Evolutionary conservation across 1,139 yeast species (phyloP), one percentile per base, ranked within the genome.

Genomic region (Blastobotrys indianensis): DNA sequence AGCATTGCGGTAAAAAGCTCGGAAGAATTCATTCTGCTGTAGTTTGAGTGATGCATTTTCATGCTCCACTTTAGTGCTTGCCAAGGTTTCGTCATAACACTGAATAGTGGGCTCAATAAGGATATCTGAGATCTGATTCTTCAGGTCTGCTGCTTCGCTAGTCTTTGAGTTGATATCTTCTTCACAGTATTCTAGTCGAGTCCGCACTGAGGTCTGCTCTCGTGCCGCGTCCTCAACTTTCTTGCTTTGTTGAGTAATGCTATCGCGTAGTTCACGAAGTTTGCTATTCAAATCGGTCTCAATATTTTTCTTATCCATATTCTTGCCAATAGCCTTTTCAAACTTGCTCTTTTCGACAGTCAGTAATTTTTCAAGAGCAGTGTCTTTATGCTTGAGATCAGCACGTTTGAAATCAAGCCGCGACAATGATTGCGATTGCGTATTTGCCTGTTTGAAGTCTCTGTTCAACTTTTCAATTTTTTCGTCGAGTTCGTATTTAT

Each of bases 371-470:
- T 54, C 32, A 7, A 63, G 51, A 0, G 68, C 66, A 2, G 56
- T 54, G 33, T 57, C 58, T 45, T 66, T 66, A 32, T 61, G 55
- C 4, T 51, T 50, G 8, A 62, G 55, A 41, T 72, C 70, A 37
- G 72, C 75, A 15, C 59, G 60, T 12, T 80, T 56, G 34, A 78
- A 60, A 0, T 72, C 67, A 1, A 77, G 57, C 53, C 74, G 77
- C 0, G 85, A 80, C 49, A 75, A 67, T 2, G 74, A 56, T 44
- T 80, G 92, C 1, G 85, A 72, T 57, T 79, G 83, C 51, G 74
- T 74, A 53, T 77, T 80, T 12, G 76, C 73, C 13, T 67, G 62
- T 4, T 75, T 63, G 6, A 85, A 68, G 37, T 76, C 73, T 16
- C 70, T 71, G 47, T 76, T 75, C 17, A 80, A 55, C 0, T 70